These are phyloP conservation scores for Tilletia horrida DNA, from an alignment of 1,284 basidiomycete genomes.

Conservation along the genomic window DNA sequence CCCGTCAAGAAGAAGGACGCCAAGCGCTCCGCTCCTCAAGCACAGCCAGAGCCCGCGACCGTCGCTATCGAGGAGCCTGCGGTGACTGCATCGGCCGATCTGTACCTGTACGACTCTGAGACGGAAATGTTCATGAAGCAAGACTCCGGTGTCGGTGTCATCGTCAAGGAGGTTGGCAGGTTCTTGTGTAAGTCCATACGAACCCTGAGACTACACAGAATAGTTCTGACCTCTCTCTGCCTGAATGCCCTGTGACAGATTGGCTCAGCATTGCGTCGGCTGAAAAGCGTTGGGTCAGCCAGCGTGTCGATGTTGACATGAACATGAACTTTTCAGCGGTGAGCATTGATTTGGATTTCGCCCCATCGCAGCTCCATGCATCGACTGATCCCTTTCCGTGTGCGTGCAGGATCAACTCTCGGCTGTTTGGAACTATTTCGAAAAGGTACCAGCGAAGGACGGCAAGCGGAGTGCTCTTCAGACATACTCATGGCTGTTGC, in stretches of 20 bases:
- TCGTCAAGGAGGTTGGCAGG: constrained; percentile 64
- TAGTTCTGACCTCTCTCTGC: not conserved
- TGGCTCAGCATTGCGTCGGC: constrained; percentile 62
- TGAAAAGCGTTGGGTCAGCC: constrained; percentile 64
- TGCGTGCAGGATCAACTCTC: constrained; percentile 57
- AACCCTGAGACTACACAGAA: not conserved
- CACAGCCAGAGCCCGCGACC: constrained; percentile 4
- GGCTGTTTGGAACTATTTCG: constrained; percentile 73
- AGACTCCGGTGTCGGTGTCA: constrained; percentile 66
- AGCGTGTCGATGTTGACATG: constrained; percentile 63
- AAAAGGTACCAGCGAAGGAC: not conserved
- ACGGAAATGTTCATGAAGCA: constrained; percentile 70
- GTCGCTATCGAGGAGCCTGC: constrained; percentile 1
- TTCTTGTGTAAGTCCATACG: constrained; percentile 57
- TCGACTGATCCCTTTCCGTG: not conserved
- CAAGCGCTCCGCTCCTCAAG: not conserved
- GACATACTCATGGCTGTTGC: constrained; percentile 78
- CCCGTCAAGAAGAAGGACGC: not conserved
- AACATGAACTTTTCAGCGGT: constrained; percentile 47
- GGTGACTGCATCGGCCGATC: constrained; percentile 54
- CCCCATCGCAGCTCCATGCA: not conserved
- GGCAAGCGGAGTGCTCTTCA: constrained; percentile 41
- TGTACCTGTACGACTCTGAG: constrained; percentile 71
- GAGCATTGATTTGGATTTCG: constrained; percentile 7
- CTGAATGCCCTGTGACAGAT: constrained; percentile 28